Percentiles rank a stretch among this genome's conserved stretches.
Evolutionary conservation across 768 basidiomycete species (phyloP).

Genomic region (Solioccasus polychromus): DNA sequence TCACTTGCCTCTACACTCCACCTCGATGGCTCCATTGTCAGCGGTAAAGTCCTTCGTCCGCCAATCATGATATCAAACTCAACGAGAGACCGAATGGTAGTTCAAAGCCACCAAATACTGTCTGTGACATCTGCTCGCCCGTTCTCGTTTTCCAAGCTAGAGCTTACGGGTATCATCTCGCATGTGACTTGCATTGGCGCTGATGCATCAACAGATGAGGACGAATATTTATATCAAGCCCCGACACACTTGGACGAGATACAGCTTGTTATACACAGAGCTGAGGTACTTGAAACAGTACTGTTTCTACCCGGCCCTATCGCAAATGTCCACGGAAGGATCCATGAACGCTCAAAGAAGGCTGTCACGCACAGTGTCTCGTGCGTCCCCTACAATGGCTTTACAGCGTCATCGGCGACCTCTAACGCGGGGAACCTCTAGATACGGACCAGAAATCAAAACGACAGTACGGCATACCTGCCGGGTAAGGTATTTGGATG

Average conservation of each 20-base stretch:
- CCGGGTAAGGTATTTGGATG: slow-evolving; percentile 9
- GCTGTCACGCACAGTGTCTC: slow-evolving; percentile 28
- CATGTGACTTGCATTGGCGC: neutral
- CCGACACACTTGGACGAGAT: slow-evolving; percentile 24
- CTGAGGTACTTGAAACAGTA: neutral
- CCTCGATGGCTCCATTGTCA: slow-evolving; percentile 19
- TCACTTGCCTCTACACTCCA: slow-evolving; percentile 1
- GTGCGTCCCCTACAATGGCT: slow-evolving; percentile 11
- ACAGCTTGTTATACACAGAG: slow-evolving; percentile 9
- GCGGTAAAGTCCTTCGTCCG: slow-evolving; percentile 8
- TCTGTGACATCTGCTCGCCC: slow-evolving; percentile 17
- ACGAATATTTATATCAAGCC: slow-evolving; percentile 17
- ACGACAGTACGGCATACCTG: neutral
- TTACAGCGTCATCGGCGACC: neutral
- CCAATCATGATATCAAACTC: neutral
- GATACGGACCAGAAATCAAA: slow-evolving; percentile 23
- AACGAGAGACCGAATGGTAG: slow-evolving; percentile 1
- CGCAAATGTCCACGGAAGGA: slow-evolving; percentile 10
- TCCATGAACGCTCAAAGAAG: slow-evolving; percentile 33
- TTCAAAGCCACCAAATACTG: neutral
- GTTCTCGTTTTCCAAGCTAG: slow-evolving; percentile 28
- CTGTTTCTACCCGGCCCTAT: too few relatives aligned
- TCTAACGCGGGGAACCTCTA: slow-evolving; percentile 5
- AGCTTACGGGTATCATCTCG: slow-evolving; percentile 25
- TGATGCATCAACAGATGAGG: slow-evolving; percentile 25